Conservation (phyloP, 2,329 filamentous ascomycete genomes). For the Coniochaeta prunicola region DNA sequence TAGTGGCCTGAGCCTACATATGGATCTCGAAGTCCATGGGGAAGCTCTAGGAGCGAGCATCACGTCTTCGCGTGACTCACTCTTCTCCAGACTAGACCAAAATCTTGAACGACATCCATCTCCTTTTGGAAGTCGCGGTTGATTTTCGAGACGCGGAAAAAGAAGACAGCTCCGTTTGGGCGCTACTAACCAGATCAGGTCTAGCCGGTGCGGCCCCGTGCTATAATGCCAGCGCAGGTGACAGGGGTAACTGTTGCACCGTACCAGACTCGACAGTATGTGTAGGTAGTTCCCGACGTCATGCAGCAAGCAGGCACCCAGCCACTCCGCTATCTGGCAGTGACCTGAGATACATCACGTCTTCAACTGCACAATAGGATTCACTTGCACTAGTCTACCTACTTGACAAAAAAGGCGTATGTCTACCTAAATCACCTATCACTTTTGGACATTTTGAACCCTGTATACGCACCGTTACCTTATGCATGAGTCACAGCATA, state of each 20-base stretch:
- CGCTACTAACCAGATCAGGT: constrained; percentile 4
- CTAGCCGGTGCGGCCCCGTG: background rate
- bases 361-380: background rate
- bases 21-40: constrained; percentile 8
- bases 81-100: background rate
- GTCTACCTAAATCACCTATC: background rate
- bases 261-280: no score
- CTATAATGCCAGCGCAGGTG: background rate
- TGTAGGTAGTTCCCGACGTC: background rate
- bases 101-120: background rate
- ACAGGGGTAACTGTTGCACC: no score
- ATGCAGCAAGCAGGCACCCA: background rate
- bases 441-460: background rate
- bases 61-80: constrained; percentile 7
- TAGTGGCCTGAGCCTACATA: background rate
- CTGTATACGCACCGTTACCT: background rate
- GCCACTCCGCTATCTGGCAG: background rate
- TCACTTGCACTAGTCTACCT: background rate
- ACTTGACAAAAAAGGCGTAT: background rate
- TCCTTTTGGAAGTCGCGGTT: no score
- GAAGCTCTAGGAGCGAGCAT: constrained; percentile 18
- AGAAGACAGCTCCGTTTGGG: background rate
- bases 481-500: background rate
- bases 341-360: background rate
- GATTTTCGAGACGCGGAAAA: background rate